Conservation (phyloP, 768 basidiomycete genomes). For the Tulasnella sp. region DNA sequence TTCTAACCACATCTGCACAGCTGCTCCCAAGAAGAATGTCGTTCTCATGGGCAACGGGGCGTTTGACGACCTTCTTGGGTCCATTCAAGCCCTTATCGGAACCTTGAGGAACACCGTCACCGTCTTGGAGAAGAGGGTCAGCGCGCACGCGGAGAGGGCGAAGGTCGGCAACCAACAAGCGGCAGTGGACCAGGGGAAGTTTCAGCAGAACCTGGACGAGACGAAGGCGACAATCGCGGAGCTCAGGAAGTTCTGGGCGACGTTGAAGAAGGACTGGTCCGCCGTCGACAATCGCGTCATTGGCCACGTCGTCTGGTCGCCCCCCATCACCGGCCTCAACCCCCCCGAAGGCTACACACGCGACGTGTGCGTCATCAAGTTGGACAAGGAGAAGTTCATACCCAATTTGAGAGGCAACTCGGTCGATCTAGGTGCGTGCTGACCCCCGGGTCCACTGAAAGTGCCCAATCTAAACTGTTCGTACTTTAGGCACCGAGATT, state of each 20-base stretch:
- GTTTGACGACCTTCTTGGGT: slow-evolving; percentile 43
- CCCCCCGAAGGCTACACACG: slow-evolving; percentile 45
- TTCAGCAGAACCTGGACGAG: slow-evolving; percentile 39
- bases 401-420: slow-evolving; percentile 45
- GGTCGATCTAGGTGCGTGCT: slow-evolving; percentile 47
- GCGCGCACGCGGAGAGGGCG: slow-evolving; percentile 37
- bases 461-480: slow-evolving; percentile 39
- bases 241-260: slow-evolving; percentile 46
- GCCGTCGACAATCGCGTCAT: slow-evolving; percentile 45
- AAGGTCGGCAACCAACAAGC: slow-evolving; percentile 38
- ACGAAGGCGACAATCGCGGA: slow-evolving; percentile 40
- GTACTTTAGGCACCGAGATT: slow-evolving; percentile 36
- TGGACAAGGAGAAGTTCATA: slow-evolving; percentile 47
- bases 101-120: slow-evolving; percentile 37
- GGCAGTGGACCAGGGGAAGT: slow-evolving; percentile 39
- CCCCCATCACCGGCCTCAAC: slow-evolving; percentile 43
- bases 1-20: slow-evolving; percentile 43
- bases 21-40: slow-evolving; percentile 46
- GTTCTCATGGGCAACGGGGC: slow-evolving; percentile 46
- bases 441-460: slow-evolving; percentile 40
- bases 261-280: slow-evolving; percentile 45
- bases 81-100: slow-evolving; percentile 45
- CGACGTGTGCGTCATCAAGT: slow-evolving; percentile 49
- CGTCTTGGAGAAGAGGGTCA: slow-evolving; percentile 40
- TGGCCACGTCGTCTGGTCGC: slow-evolving; percentile 49